A percentile compares a stretch with the other conserved stretches of the same genome.
Conservation (phyloP, 106 monocot species). For the Acorus calamus region DNA sequence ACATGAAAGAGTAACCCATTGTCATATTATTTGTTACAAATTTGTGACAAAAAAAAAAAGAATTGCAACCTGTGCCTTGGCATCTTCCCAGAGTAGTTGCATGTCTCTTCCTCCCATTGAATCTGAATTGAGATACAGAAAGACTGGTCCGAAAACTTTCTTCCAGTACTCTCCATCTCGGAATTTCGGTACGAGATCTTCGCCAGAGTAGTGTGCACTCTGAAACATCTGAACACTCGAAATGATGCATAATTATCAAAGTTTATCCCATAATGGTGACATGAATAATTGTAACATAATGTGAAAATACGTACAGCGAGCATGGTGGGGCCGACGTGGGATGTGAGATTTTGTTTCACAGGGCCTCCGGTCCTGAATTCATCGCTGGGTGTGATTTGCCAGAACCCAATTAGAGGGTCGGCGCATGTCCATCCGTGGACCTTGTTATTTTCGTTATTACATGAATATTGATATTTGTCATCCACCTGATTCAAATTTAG, state of each 20-base stretch:
- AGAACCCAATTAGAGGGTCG: slow-evolving; percentile 3
- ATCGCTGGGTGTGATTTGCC: not conserved
- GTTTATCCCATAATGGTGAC: too few relatives aligned
- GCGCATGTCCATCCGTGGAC: slow-evolving; percentile 6
- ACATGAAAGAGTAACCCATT: too few relatives aligned
- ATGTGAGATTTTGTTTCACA: slow-evolving; percentile 8
- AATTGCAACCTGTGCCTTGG: too few relatives aligned
- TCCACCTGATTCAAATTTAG: not conserved
- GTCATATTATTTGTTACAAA: not conserved
- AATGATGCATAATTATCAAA: not conserved
- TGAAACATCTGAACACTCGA: not conserved
- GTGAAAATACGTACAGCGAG: slow-evolving; percentile 1
- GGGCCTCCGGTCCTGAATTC: slow-evolving; percentile 1
- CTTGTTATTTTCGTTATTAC: not conserved
- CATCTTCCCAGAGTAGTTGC: too few relatives aligned
- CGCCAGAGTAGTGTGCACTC: too few relatives aligned
- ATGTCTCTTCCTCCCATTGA: too few relatives aligned
- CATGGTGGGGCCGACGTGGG: not conserved
- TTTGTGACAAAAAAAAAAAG: too few relatives aligned
- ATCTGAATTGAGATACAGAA: too few relatives aligned
- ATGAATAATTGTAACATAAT: not conserved
- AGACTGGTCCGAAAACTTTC: too few relatives aligned
- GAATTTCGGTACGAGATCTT: too few relatives aligned
- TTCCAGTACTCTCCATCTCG: too few relatives aligned
- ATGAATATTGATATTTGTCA: slow-evolving; percentile 3